phyloP scores from a whole-genome alignment of 768 basidiomycete genomes.

The Dioszegia crocea region DNA sequence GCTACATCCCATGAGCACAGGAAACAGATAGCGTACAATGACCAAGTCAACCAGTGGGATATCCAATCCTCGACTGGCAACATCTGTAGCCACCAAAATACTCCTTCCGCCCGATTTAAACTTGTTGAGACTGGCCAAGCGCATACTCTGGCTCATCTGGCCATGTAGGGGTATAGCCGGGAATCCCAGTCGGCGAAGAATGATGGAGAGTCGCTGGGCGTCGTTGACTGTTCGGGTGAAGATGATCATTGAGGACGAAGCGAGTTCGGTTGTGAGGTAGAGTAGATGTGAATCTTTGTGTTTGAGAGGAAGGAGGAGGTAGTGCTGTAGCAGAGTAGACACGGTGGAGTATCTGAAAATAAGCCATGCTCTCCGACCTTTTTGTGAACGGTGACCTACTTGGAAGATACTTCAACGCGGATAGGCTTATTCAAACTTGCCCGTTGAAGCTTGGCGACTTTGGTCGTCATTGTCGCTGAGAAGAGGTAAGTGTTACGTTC shows the following conservation, averaged over 20 bases:
- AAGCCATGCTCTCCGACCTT: constrained; percentile 53
- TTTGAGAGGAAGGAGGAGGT: constrained; percentile 83
- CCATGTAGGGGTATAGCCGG: constrained; percentile 94
- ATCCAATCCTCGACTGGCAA: constrained; percentile 92
- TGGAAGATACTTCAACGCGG: constrained; percentile 84
- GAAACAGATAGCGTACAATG: constrained; percentile 53
- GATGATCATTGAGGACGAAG: constrained; percentile 89
- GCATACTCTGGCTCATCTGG: constrained; percentile 86
- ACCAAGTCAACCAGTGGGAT: constrained; percentile 94
- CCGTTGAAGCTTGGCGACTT: constrained; percentile 91
- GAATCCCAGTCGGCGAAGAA: constrained; percentile 85
- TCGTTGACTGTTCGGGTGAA: constrained; percentile 95
- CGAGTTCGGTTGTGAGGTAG: constrained; percentile 79
- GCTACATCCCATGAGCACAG: no score
- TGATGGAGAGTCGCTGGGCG: constrained; percentile 79
- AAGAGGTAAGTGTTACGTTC: constrained; percentile 94
- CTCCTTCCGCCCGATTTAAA: constrained; percentile 92
- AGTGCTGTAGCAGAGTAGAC: constrained; percentile 82
- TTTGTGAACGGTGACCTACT: no score
- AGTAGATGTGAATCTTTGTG: constrained; percentile 90
- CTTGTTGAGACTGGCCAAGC: constrained; percentile 86
- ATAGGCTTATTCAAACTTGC: constrained; percentile 92
- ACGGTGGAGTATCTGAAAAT: constrained; percentile 93
- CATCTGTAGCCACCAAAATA: constrained; percentile 91
- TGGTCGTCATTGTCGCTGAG: constrained; percentile 98